Evolutionary conservation across 208 protist species (phyloP).

Genomic region (Herpetomonas samuelpessoai): DNA sequence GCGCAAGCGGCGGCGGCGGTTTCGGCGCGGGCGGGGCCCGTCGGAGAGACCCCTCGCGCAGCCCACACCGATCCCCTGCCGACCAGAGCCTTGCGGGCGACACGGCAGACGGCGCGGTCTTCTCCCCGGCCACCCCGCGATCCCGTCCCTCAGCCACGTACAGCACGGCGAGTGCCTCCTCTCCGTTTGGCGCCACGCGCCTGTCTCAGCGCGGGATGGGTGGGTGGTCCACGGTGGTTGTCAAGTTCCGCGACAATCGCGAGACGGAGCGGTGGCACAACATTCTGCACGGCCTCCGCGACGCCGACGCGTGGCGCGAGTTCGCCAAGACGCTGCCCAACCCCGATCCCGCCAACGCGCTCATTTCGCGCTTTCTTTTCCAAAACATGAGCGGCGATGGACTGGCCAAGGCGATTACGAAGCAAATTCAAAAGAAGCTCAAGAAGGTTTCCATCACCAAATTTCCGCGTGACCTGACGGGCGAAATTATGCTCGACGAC

Average conservation of each 20-base stretch:
- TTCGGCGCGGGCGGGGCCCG: neutral
- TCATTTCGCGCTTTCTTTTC: constrained; percentile 75
- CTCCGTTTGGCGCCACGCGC: neutral
- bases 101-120: neutral
- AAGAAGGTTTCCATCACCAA: constrained; percentile 54
- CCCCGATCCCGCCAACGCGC: constrained; percentile 64
- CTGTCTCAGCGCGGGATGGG: constrained; percentile 13
- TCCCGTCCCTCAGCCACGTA: no score
- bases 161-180: neutral
- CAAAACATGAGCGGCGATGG: constrained; percentile 64
- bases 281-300: constrained; percentile 38
- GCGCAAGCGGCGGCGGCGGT: neutral
- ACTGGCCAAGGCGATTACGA: constrained; percentile 39
- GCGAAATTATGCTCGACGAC: constrained; percentile 73
- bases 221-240: constrained; percentile 35
- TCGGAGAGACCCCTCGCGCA: neutral
- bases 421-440: constrained; percentile 63
- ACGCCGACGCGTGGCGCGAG: constrained; percentile 55
- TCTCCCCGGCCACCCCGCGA: no score
- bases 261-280: constrained; percentile 73
- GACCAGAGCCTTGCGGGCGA: neutral
- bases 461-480: constrained; percentile 71
- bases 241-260: constrained; percentile 59
- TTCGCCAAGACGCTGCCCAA: constrained; percentile 61
- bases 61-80: neutral